Conservation (phyloP, 2,329 filamentous ascomycete genomes). For the Arthrobotrys iridis region DNA sequence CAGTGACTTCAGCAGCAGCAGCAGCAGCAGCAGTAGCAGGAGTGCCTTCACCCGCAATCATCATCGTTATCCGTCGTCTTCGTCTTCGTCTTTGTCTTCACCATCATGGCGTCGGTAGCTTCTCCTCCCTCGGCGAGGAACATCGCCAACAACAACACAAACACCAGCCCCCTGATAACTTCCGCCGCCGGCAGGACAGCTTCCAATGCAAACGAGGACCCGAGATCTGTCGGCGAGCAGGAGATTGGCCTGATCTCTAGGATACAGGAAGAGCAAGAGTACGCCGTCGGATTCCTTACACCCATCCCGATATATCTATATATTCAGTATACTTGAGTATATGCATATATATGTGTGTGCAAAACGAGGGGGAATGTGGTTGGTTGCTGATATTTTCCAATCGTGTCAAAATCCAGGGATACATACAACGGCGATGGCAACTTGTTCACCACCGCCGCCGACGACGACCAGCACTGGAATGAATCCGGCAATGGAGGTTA, state of each 20-base stretch:
- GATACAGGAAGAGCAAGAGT: constrained; percentile 49
- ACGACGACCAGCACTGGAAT: constrained; percentile 48
- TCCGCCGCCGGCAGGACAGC: background rate
- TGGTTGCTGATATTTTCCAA: no score
- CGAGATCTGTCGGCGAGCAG: constrained; percentile 42
- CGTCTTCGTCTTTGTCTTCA: background rate
- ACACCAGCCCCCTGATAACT: constrained; percentile 31
- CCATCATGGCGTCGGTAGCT: constrained; percentile 41
- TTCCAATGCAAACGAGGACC: constrained; percentile 35
- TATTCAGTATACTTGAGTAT: no score
- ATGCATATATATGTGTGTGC: no score
- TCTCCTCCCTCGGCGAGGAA: constrained; percentile 34
- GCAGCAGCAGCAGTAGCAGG: background rate
- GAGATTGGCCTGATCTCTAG: constrained; percentile 48
- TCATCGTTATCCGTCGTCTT: no score
- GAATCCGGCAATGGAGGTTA: constrained; percentile 32
- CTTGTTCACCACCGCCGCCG: constrained; percentile 24
- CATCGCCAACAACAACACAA: constrained; percentile 44
- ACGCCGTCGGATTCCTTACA: background rate
- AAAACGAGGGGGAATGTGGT: no score
- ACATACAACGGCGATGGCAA: constrained; percentile 47
- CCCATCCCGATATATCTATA: no score
- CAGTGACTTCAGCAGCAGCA: no score
- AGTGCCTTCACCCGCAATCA: background rate
- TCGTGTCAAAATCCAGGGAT: constrained; percentile 1